phyloP scores from a whole-genome alignment of 352 stramenopile species.

The Achlya hypogyna region DNA sequence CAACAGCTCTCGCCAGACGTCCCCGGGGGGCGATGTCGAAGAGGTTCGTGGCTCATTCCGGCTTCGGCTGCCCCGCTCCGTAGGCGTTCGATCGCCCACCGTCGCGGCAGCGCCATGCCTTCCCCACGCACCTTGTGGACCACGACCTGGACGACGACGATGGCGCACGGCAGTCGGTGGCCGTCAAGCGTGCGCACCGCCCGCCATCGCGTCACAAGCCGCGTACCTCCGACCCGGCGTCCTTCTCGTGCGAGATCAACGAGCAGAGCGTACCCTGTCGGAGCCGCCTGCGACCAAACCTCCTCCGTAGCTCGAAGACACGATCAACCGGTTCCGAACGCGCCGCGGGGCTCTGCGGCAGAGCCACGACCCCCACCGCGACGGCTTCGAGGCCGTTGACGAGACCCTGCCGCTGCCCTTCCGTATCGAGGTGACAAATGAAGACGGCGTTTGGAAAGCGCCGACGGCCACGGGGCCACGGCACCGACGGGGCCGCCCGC shows the following conservation, averaged over 20 bases:
- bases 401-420: conserved; percentile 75
- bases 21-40: not conserved
- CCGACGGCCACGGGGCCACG: not conserved
- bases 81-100: conserved; percentile 38
- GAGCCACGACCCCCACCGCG: conserved; percentile 56
- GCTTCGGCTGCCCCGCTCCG: not conserved
- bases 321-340: conserved; percentile 19
- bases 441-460: not conserved
- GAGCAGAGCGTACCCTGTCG: conserved; percentile 13
- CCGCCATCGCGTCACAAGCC: conserved; percentile 70
- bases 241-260: conserved; percentile 18
- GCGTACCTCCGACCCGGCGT: not conserved
- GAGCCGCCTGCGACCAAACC: no score
- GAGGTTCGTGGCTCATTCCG: not conserved
- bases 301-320: conserved; percentile 16
- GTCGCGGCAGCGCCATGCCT: conserved; percentile 62
- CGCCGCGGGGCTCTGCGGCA: conserved; percentile 1
- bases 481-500: not conserved
- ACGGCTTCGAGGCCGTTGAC: conserved; percentile 71
- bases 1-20: not conserved
- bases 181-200: conserved; percentile 24
- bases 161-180: not conserved
- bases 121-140: conserved; percentile 68
- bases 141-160: conserved; percentile 21
- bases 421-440: conserved; percentile 63